phyloP scores from a whole-genome alignment of 345 rosid species.

The Viola odorata region DNA sequence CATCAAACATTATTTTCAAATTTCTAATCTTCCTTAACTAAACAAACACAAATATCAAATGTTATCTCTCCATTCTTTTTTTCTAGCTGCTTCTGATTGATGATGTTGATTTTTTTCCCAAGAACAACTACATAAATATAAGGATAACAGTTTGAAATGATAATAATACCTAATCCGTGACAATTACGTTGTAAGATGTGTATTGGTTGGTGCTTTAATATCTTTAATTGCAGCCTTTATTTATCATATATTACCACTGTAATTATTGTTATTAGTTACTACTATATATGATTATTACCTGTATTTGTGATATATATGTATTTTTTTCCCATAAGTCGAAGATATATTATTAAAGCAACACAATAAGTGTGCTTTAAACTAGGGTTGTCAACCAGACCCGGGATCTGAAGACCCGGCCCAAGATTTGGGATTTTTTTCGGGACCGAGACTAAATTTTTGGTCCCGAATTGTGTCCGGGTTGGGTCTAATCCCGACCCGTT shows the following conservation, averaged over 20 bases:
- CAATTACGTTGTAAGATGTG: neutral
- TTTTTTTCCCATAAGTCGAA: too few species aligned
- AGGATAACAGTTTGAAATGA: conserved; percentile 12
- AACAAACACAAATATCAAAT: conserved; percentile 14
- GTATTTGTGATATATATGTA: too few species aligned
- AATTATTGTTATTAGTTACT: too few species aligned
- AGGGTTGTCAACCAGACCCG: too few species aligned
- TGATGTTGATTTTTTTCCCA: conserved; percentile 3
- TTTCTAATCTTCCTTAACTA: conserved; percentile 17
- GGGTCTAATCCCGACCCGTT: too few species aligned
- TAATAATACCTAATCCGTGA: conserved; percentile 17
- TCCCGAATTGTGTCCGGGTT: too few species aligned
- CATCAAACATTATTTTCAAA: conserved; percentile 16
- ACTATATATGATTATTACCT: neutral
- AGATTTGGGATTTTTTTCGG: too few species aligned
- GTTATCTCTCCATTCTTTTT: neutral
- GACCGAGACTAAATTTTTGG: too few species aligned
- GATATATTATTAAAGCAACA: neutral
- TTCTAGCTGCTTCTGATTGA: conserved; percentile 3
- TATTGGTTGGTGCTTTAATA: conserved; percentile 11
- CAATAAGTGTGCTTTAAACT: neutral
- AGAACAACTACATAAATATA: too few species aligned
- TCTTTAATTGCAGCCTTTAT: conserved; percentile 10
- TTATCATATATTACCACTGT: neutral
- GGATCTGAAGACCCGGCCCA: too few species aligned